Conservation (phyloP, 2,329 filamentous ascomycete genomes). For the Biscogniauxia sp. region DNA sequence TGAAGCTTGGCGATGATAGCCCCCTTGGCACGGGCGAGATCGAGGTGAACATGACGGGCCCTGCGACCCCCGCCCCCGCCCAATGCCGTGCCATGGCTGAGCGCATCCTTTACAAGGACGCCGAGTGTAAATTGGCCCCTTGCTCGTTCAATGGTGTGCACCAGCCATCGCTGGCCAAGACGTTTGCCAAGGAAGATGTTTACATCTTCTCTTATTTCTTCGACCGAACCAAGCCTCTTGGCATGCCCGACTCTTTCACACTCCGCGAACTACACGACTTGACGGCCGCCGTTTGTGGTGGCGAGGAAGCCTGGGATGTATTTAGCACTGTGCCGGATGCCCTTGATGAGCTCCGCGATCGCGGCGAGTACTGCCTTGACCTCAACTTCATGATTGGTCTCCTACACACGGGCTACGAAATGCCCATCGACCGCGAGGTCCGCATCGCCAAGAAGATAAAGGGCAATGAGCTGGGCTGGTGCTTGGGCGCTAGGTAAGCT, state of each 20-base stretch:
- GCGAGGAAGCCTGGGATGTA: slow-evolving; percentile 72
- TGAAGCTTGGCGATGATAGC: slow-evolving; percentile 67
- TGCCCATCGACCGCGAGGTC: slow-evolving; percentile 94
- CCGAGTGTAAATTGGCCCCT: slow-evolving; percentile 76
- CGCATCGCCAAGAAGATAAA: slow-evolving; percentile 99
- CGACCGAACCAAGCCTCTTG: slow-evolving; percentile 88
- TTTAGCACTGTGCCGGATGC: slow-evolving; percentile 77
- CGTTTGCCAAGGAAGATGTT: slow-evolving; percentile 85
- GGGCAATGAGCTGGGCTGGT: slow-evolving; percentile 95
- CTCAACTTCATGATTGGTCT: slow-evolving; percentile 95
- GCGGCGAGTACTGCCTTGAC: slow-evolving; percentile 91
- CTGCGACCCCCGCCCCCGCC: slow-evolving; percentile 68
- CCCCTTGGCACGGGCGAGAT: slow-evolving; percentile 58
- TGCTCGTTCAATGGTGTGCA: slow-evolving; percentile 98
- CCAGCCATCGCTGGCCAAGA: slow-evolving; percentile 88
- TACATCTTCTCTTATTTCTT: slow-evolving; percentile 99
- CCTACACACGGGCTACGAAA: slow-evolving; percentile 93
- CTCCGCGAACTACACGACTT: slow-evolving; percentile 86
- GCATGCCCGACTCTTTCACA: slow-evolving; percentile 98
- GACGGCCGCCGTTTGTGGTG: slow-evolving; percentile 78
- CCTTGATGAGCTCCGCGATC: slow-evolving; percentile 72
- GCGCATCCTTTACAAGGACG: slow-evolving; percentile 85
- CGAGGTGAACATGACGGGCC: slow-evolving; percentile 85
- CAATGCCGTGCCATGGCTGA: slow-evolving; percentile 91
- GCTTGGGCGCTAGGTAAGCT: slow-evolving; percentile 86